Percentiles rank a stretch among this genome's conserved stretches.
phyloP scores from a whole-genome alignment of 2,329 filamentous ascomycete genomes.

The Trichoderma sp. region DNA sequence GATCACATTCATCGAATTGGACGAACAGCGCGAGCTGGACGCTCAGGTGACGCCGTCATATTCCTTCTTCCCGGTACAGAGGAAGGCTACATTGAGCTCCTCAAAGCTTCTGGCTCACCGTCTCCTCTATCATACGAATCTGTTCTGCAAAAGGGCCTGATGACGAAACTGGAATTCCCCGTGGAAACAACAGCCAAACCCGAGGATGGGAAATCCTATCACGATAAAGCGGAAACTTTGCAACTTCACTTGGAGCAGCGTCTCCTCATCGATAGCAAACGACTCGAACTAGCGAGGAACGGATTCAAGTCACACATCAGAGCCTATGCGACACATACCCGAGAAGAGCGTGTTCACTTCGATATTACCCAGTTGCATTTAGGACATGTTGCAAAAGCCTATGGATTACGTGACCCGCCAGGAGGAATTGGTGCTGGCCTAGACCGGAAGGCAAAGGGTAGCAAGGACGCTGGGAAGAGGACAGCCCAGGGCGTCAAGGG shows the following conservation, averaged over 20 bases:
- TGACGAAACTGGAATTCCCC: slow-evolving; percentile 60
- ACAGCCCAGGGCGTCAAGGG: background rate
- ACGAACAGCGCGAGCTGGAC: slow-evolving; percentile 88
- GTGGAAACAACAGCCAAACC: slow-evolving; percentile 63
- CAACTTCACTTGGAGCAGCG: slow-evolving; percentile 61
- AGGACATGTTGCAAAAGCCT: slow-evolving; percentile 91
- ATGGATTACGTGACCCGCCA: slow-evolving; percentile 83
- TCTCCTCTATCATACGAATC: slow-evolving; percentile 52
- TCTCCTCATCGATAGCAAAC: slow-evolving; percentile 58
- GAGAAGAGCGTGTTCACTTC: slow-evolving; percentile 80
- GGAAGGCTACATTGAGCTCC: slow-evolving; percentile 80
- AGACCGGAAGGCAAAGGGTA: slow-evolving; percentile 43
- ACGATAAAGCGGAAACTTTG: slow-evolving; percentile 54
- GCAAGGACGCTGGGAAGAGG: slow-evolving; percentile 27
- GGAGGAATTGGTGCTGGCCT: slow-evolving; percentile 69
- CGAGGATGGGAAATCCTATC: slow-evolving; percentile 43
- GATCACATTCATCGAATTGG: slow-evolving; percentile 95
- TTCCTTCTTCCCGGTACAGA: slow-evolving; percentile 90
- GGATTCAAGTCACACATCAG: slow-evolving; percentile 90
- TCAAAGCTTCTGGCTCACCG: slow-evolving; percentile 53
- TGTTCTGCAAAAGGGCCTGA: slow-evolving; percentile 64
- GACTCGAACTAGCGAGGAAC: slow-evolving; percentile 76
- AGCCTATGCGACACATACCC: slow-evolving; percentile 91
- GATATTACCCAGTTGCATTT: slow-evolving; percentile 89
- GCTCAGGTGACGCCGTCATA: slow-evolving; percentile 79